Evolutionary conservation across 2,329 filamentous ascomycete genomes (phyloP).

Genomic region (Diatrype stigma): DNA sequence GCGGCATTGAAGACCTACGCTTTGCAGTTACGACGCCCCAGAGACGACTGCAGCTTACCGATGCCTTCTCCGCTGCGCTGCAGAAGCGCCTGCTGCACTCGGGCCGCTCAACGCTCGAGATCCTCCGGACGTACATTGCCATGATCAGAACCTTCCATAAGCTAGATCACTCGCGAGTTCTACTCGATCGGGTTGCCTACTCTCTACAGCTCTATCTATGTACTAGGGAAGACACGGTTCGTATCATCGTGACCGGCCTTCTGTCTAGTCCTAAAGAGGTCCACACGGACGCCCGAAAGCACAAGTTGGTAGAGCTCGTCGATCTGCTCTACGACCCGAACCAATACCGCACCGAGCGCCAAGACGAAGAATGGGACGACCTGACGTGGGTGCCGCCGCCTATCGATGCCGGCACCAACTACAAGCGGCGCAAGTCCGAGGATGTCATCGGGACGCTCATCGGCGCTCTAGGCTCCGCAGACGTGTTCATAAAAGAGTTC

Average conservation of each 20-base stretch:
- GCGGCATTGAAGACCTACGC: constrained; percentile 70
- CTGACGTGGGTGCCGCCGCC: constrained; percentile 92
- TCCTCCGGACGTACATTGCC: constrained; percentile 72
- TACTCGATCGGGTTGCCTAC: constrained; percentile 69
- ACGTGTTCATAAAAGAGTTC: constrained; percentile 91
- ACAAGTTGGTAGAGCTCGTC: constrained; percentile 63
- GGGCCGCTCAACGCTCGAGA: constrained; percentile 70
- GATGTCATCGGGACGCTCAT: constrained; percentile 92
- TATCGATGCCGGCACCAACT: constrained; percentile 87
- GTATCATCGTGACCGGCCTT: constrained; percentile 71
- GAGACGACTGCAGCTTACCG: constrained; percentile 65
- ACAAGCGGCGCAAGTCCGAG: constrained; percentile 80
- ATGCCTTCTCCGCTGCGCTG: constrained; percentile 62
- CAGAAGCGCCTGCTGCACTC: constrained; percentile 67
- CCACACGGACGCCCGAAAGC: constrained; percentile 34
- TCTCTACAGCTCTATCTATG: constrained; percentile 73
- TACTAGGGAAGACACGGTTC: constrained; percentile 71
- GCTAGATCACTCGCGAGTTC: constrained; percentile 71
- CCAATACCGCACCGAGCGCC: constrained; percentile 46
- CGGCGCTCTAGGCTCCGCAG: constrained; percentile 80
- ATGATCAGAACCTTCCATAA: constrained; percentile 75
- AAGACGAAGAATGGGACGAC: constrained; percentile 75
- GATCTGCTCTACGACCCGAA: constrained; percentile 59
- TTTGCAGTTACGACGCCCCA: constrained; percentile 65
- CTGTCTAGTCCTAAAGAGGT: constrained; percentile 57